Evolutionary conservation across 2,329 filamentous ascomycete genomes (phyloP).

Genomic region (Diplodia sapinea): DNA sequence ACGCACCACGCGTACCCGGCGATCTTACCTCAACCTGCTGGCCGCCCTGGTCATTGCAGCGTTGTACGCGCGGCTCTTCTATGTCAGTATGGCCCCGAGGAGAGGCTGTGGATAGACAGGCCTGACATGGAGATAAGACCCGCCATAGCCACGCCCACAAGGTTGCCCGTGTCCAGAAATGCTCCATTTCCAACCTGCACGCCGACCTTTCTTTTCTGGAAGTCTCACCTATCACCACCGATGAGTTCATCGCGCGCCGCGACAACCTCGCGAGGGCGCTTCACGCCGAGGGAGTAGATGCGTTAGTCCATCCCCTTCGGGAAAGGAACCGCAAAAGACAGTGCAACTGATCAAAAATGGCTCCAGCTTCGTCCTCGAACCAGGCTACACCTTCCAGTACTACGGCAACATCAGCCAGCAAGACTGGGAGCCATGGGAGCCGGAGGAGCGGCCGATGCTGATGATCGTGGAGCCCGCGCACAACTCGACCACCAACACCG

Average conservation of each 20-base stretch:
- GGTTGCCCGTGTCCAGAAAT: slow-evolving; percentile 50
- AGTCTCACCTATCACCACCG: slow-evolving; percentile 55
- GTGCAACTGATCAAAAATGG: not conserved
- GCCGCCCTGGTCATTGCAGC: slow-evolving; percentile 4
- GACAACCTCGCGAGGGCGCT: slow-evolving; percentile 64
- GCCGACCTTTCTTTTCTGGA: slow-evolving; percentile 60
- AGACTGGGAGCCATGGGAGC: slow-evolving; percentile 70
- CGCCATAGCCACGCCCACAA: slow-evolving; percentile 25
- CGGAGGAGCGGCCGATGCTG: slow-evolving; percentile 67
- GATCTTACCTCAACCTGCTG: slow-evolving; percentile 8
- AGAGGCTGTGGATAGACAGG: not conserved
- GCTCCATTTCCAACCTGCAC: slow-evolving; percentile 60
- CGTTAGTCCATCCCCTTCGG: slow-evolving; percentile 34
- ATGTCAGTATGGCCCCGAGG: not conserved
- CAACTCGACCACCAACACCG: slow-evolving; percentile 43
- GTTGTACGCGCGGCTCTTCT: slow-evolving; percentile 23
- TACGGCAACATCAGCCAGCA: slow-evolving; percentile 66
- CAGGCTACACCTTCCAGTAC: slow-evolving; percentile 69
- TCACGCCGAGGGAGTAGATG: slow-evolving; percentile 58
- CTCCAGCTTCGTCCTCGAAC: slow-evolving; percentile 62
- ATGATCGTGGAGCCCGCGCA: slow-evolving; percentile 63
- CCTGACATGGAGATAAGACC: not conserved
- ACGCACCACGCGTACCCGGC: slow-evolving; percentile 17
- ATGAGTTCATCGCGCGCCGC: slow-evolving; percentile 62
- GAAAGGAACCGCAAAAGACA: too few species aligned